Percentiles rank a stretch among this genome's conserved stretches.
These are phyloP conservation scores for Ruellia speciosa DNA, from an alignment of 305 asterid genomes.

Conservation along the genomic window DNA sequence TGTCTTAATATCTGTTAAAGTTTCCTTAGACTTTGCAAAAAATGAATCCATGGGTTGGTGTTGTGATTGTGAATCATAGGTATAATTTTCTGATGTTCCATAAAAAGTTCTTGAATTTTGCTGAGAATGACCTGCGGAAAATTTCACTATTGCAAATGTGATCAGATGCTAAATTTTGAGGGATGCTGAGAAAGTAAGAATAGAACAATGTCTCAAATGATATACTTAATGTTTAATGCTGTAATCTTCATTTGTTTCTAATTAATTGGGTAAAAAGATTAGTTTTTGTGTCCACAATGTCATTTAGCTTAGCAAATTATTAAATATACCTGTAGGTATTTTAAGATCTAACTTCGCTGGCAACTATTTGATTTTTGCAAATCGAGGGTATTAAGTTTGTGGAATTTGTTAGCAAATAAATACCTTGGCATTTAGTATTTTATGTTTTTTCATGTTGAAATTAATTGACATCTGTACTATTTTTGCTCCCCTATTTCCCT, in stretches of 20 bases:
- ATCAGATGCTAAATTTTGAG: too few relatives aligned
- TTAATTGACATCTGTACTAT: slow-evolving; percentile 2
- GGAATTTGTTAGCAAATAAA: background rate
- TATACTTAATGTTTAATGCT: background rate
- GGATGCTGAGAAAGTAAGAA: background rate
- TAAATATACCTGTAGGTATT: too few relatives aligned
- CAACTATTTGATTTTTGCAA: background rate
- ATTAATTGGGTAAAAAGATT: background rate
- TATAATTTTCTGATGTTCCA: too few relatives aligned
- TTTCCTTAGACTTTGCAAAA: too few relatives aligned
- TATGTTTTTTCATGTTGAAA: background rate
- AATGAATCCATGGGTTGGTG: too few relatives aligned
- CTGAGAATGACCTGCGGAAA: too few relatives aligned
- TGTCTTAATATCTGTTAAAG: too few relatives aligned
- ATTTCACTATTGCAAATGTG: too few relatives aligned
- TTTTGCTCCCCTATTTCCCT: slow-evolving; percentile 10
- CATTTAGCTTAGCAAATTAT: background rate
- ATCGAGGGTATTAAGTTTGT: background rate
- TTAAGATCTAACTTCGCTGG: background rate
- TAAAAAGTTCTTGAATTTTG: too few relatives aligned
- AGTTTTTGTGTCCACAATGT: background rate
- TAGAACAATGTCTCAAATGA: background rate
- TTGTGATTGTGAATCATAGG: too few relatives aligned
- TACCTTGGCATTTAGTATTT: background rate
- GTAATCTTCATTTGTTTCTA: background rate